phyloP scores from a whole-genome alignment of 2,329 filamentous ascomycete species.

The Parascedosporium putredinis region DNA sequence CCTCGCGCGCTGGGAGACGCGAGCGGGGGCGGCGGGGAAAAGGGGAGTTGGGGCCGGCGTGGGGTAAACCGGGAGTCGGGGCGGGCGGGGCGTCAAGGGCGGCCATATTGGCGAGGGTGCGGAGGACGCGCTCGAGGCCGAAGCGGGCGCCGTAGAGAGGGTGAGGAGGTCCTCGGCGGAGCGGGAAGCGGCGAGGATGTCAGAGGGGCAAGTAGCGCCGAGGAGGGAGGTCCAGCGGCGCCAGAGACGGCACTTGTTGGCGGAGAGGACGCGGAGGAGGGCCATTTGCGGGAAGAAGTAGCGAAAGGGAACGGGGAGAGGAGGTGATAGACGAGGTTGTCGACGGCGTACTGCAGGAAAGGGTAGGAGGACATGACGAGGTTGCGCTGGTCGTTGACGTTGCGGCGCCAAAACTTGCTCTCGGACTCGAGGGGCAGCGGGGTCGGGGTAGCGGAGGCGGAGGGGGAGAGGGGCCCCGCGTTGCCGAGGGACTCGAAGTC shows the following conservation, averaged over 20 bases:
- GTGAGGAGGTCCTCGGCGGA: slow-evolving; percentile 15
- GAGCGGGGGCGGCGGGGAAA: background rate
- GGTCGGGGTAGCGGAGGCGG: too few species aligned
- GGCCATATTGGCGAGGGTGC: slow-evolving; percentile 14
- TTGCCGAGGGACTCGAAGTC: slow-evolving; percentile 21
- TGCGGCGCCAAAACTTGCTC: slow-evolving; percentile 11
- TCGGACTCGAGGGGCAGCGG: background rate
- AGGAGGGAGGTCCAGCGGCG: slow-evolving; percentile 21
- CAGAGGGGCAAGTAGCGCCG: slow-evolving; percentile 14
- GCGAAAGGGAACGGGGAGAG: slow-evolving; percentile 19
- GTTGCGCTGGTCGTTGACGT: slow-evolving; percentile 16
- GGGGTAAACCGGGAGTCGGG: background rate
- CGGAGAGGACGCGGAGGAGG: slow-evolving; percentile 16
- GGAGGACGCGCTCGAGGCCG: slow-evolving; percentile 20
- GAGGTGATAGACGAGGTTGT: slow-evolving; percentile 22
- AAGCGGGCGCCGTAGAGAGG: slow-evolving; percentile 20
- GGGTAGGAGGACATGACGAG: slow-evolving; percentile 21
- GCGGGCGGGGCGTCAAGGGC: background rate
- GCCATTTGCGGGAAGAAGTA: slow-evolving; percentile 22
- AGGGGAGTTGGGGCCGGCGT: background rate
- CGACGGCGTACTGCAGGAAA: slow-evolving; percentile 22
- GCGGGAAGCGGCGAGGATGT: slow-evolving; percentile 13
- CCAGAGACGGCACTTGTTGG: slow-evolving; percentile 21
- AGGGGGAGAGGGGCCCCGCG: background rate
- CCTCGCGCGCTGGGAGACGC: background rate